Evolutionary conservation across 768 basidiomycete genomes (phyloP).

Genomic region (Grammothele lineata): DNA sequence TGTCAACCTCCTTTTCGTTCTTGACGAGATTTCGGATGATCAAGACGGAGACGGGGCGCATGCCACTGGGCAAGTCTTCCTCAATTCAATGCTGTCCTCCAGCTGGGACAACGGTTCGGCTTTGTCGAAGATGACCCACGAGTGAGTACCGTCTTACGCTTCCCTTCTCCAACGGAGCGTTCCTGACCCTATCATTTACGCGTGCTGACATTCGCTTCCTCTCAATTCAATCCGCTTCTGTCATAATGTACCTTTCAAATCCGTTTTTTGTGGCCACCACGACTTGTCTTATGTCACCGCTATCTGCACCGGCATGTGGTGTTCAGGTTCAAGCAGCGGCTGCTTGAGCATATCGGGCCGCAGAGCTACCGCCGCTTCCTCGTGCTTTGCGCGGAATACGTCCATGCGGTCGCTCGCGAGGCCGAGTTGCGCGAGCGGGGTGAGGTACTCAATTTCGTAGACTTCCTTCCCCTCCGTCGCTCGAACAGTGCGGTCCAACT

Average conservation of each 20-base stretch:
- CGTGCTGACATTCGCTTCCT: neutral
- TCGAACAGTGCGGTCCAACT: conserved; percentile 68
- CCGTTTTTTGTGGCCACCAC: neutral
- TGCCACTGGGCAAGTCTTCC: conserved; percentile 48
- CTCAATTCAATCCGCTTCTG: too few species aligned
- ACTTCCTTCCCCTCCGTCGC: conserved; percentile 56
- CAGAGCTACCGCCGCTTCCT: conserved; percentile 48
- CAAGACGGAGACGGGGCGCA: conserved; percentile 57
- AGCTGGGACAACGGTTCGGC: conserved; percentile 55
- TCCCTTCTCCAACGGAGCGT: neutral
- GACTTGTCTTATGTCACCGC: neutral
- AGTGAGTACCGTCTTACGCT: conserved; percentile 37
- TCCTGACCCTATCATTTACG: too few species aligned
- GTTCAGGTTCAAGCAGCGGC: conserved; percentile 53
- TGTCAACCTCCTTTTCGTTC: conserved; percentile 48
- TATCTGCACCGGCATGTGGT: neutral
- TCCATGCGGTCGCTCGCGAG: conserved; percentile 54
- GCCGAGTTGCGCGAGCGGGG: conserved; percentile 61
- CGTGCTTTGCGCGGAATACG: conserved; percentile 51
- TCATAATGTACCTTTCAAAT: too few species aligned
- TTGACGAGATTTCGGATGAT: conserved; percentile 69
- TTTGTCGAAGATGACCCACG: conserved; percentile 58
- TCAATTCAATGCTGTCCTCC: conserved; percentile 51
- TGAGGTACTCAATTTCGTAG: conserved; percentile 48
- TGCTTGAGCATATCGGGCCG: conserved; percentile 41